Conservation (phyloP, 768 basidiomycete species). For the Nidula microcarpa region DNA sequence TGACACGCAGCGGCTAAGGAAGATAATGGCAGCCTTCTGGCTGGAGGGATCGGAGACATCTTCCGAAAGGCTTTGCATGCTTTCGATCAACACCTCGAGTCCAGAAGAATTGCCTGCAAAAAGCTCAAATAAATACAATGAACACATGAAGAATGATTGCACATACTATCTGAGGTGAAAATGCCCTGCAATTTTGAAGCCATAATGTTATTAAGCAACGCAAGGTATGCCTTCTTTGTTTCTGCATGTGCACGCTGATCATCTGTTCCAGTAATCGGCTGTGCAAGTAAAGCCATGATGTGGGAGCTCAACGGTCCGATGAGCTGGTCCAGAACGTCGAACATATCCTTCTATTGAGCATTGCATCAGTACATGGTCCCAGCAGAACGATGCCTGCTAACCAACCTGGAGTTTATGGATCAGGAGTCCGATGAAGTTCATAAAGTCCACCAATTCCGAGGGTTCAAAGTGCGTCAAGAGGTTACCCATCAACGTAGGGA, state of each 20-base stretch:
- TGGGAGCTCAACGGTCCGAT: conserved; percentile 84
- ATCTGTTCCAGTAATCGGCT: conserved; percentile 83
- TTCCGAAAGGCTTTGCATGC: conserved; percentile 67
- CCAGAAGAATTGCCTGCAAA: conserved; percentile 42
- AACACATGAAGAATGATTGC: not conserved
- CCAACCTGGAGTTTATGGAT: conserved; percentile 88
- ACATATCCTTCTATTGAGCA: conserved; percentile 67
- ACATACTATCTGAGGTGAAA: conserved; percentile 84
- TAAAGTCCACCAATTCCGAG: conserved; percentile 89
- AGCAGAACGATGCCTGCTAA: conserved; percentile 5
- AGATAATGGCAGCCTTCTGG: conserved; percentile 77
- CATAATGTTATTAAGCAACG: conserved; percentile 78
- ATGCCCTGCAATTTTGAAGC: conserved; percentile 76
- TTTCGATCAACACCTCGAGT: conserved; percentile 75
- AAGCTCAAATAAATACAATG: conserved; percentile 1
- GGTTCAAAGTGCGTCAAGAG: conserved; percentile 92
- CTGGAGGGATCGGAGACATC: conserved; percentile 73
- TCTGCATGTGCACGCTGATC: conserved; percentile 74
- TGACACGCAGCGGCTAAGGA: conserved; percentile 66
- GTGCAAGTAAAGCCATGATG: conserved; percentile 74
- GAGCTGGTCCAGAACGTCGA: conserved; percentile 85
- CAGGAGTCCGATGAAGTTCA: conserved; percentile 89
- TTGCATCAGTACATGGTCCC: conserved; percentile 1
- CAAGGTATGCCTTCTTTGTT: conserved; percentile 87
- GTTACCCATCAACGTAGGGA: conserved; percentile 85